Conservation (phyloP, 2,329 filamentous ascomycete species). For the Neurospora sp. region DNA sequence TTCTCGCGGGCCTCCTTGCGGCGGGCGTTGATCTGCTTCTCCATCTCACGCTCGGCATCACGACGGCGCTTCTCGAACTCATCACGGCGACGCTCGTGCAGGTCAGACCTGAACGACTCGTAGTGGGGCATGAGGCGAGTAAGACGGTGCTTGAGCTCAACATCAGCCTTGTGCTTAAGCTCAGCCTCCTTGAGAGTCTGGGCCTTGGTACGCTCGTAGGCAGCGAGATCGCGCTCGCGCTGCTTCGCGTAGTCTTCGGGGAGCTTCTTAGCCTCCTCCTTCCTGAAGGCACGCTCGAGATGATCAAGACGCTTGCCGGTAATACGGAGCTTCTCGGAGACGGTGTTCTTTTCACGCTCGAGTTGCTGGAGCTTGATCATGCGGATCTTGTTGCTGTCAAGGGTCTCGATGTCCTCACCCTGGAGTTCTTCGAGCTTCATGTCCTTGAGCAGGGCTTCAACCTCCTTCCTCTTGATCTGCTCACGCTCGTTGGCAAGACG, state of each 20-base stretch:
- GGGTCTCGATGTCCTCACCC: conserved; percentile 69
- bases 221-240: conserved; percentile 63
- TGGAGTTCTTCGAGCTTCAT: conserved; percentile 82
- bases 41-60: conserved; percentile 83
- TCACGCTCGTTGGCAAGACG: conserved; percentile 80
- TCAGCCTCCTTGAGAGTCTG: conserved; percentile 74
- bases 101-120: conserved; percentile 69
- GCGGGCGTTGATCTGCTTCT: conserved; percentile 80
- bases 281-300: conserved; percentile 90
- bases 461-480: conserved; percentile 82
- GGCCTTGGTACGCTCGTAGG: conserved; percentile 70
- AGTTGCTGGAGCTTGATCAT: conserved; percentile 91
- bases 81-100: conserved; percentile 80
- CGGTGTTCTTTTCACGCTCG: conserved; percentile 95
- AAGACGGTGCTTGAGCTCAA: conserved; percentile 89
- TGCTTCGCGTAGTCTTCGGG: conserved; percentile 77
- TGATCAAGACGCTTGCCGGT: conserved; percentile 96
- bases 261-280: conserved; percentile 91
- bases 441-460: conserved; percentile 86
- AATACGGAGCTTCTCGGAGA: conserved; percentile 81
- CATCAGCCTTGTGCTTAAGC: conserved; percentile 81
- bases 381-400: conserved; percentile 84
- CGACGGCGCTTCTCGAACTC: conserved; percentile 93
- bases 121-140: conserved; percentile 76
- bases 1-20: conserved; percentile 83